Evolutionary conservation across 345 rosid genomes (phyloP), one percentile per base, ranked within the genome.

Genomic region (Sonneratia alba): DNA sequence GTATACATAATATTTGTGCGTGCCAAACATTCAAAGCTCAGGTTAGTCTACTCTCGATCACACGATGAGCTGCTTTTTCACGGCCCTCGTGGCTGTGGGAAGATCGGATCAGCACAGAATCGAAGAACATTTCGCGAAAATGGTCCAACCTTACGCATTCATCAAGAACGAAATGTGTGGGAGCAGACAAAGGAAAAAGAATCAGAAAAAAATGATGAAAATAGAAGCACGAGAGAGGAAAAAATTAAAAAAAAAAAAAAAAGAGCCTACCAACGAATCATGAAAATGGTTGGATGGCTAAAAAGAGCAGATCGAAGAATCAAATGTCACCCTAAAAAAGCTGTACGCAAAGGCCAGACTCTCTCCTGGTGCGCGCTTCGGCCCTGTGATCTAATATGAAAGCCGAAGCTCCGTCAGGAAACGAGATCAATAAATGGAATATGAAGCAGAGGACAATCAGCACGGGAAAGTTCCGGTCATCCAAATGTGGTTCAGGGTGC

Each of bases 401-500:
- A 62, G 66, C 19, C 7, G 66, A 62, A 62, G 38, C 66, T 32
- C 66, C 38, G 34, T 57, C 63, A 7, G 32, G 21, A 22, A 11
- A 8, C 32, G 32, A 57, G 21, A n/a, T 57, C 11, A 22, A 57
- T 21, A 22, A 57, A n/a, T 22, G 63, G 63, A 57, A 12, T 37
- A 34, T 62, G 36, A 7, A 62, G 1, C 37, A 6, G 38, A 62
- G 10, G 14, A 62, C 10, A 1, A 32, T 90, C 87, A 94, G 64
- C 66, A 71, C 49, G 98, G 99, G 73, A 90, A 95, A 61, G 72
- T 83, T 65, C 99, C 97, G 1, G 97, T 90, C 87, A 81, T 72
- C 72, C 80, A 83, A 71, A 96, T 92, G 77, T 92, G 94, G 48
- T 89, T 90, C 7, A 96, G 99, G 72, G 98, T 92, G 24, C 68